Evolutionary conservation across 2,329 filamentous ascomycete species (phyloP).

Genomic region (Alternaria incomplexa): DNA sequence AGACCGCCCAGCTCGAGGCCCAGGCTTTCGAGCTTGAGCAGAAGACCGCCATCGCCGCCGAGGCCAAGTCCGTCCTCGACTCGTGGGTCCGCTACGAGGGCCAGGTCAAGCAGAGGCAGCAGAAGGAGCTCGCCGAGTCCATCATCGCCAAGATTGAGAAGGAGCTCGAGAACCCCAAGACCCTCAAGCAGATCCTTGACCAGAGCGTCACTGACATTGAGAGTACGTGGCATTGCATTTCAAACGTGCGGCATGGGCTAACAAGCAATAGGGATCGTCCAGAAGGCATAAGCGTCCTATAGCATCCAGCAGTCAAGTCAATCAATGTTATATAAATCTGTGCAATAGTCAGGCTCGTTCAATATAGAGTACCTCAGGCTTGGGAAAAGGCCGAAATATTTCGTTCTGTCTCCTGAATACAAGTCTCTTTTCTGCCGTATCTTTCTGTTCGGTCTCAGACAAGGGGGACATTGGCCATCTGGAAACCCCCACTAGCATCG

Average conservation of each 20-base stretch:
- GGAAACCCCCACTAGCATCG: neutral
- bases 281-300: slow-evolving; percentile 47
- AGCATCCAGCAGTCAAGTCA: slow-evolving; percentile 36
- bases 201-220: slow-evolving; percentile 96
- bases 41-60: slow-evolving; percentile 85
- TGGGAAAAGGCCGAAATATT: slow-evolving; percentile 34
- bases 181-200: slow-evolving; percentile 95
- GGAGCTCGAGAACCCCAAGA: slow-evolving; percentile 97
- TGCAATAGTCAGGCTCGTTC: slow-evolving; percentile 49
- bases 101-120: slow-evolving; percentile 98
- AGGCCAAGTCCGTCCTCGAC: slow-evolving; percentile 95
- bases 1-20: slow-evolving; percentile 95
- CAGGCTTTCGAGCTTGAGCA: slow-evolving; percentile 98
- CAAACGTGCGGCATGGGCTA: slow-evolving; percentile 13
- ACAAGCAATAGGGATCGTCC: slow-evolving; percentile 43
- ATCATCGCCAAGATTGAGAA: slow-evolving; percentile 98
- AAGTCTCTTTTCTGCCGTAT: neutral
- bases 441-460: neutral
- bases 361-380: slow-evolving; percentile 43
- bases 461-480: neutral
- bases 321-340: slow-evolving; percentile 50
- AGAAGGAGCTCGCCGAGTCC: slow-evolving; percentile 90
- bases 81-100: slow-evolving; percentile 99
- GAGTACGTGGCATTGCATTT: slow-evolving; percentile 64
- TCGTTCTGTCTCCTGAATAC: slow-evolving; percentile 18